Evolutionary conservation across 108 stramenopile species (phyloP).

Genomic region (Mediolabrus comicus): DNA sequence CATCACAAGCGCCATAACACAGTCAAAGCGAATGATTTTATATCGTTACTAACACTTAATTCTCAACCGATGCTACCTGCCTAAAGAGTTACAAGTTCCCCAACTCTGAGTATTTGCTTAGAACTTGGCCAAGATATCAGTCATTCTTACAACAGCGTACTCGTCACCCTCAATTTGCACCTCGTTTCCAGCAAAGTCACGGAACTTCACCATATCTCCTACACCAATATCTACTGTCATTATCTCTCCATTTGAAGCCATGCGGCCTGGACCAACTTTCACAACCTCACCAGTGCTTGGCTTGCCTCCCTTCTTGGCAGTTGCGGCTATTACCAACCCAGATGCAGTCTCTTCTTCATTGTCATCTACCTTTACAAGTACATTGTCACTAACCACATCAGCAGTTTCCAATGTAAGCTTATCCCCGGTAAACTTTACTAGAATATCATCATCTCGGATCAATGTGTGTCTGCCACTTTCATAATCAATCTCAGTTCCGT

Average conservation of each 20-base stretch:
- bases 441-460: constrained; percentile 85
- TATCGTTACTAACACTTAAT: neutral
- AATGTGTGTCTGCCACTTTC: constrained; percentile 74
- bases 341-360: constrained; percentile 69
- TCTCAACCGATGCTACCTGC: neutral
- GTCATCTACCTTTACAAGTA: constrained; percentile 70
- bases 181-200: constrained; percentile 85
- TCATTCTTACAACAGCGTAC: constrained; percentile 81
- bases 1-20: too few relatives aligned
- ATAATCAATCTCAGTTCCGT: constrained; percentile 86
- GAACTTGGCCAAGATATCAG: constrained; percentile 85
- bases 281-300: constrained; percentile 82
- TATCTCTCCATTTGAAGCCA: constrained; percentile 76
- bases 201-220: constrained; percentile 83
- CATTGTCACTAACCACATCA: constrained; percentile 73
- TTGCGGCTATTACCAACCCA: constrained; percentile 68
- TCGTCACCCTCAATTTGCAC: constrained; percentile 82
- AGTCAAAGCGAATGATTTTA: too few relatives aligned
- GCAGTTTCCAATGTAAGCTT: constrained; percentile 58
- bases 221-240: constrained; percentile 81
- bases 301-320: constrained; percentile 41
- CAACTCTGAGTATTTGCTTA: too few relatives aligned
- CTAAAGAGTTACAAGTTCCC: neutral
- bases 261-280: constrained; percentile 85
- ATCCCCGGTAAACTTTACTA: constrained; percentile 78